Evolutionary conservation across 768 basidiomycete genomes (phyloP).

Genomic region (Russula vinacea): DNA sequence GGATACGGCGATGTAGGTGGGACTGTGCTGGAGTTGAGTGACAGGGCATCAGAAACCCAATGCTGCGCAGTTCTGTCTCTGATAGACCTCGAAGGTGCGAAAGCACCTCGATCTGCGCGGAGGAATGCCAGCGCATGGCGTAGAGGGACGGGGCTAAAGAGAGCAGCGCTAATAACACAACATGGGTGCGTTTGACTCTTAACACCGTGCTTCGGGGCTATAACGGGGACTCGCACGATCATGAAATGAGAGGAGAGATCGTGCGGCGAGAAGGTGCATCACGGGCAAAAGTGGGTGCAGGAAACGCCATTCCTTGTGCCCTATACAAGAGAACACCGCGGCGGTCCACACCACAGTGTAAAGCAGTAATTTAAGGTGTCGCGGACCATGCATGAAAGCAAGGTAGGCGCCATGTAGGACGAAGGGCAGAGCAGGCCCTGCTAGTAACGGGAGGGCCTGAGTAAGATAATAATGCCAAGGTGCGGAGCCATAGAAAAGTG

Average conservation of each 20-base stretch:
- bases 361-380: slow-evolving; percentile 43
- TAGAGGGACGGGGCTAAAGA: slow-evolving; percentile 65
- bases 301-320: slow-evolving; percentile 98
- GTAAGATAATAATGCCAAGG: slow-evolving; percentile 87
- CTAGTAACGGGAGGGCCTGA: slow-evolving; percentile 82
- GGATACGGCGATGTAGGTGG: slow-evolving; percentile 71
- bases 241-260: slow-evolving; percentile 53
- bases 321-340: slow-evolving; percentile 68
- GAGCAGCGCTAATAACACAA: slow-evolving; percentile 44
- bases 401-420: slow-evolving; percentile 49
- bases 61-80: slow-evolving; percentile 44
- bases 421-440: slow-evolving; percentile 71
- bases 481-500: slow-evolving; percentile 87
- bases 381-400: slow-evolving; percentile 31
- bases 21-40: slow-evolving; percentile 94
- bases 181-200: slow-evolving; percentile 4
- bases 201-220: neutral
- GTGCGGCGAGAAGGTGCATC: slow-evolving; percentile 74
- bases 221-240: slow-evolving; percentile 25
- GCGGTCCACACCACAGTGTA: slow-evolving; percentile 59
- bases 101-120: slow-evolving; percentile 75
- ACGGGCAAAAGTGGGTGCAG: slow-evolving; percentile 87
- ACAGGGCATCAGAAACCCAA: slow-evolving; percentile 92
- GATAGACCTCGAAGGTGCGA: slow-evolving; percentile 60
- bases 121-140: slow-evolving; percentile 69